These are phyloP conservation scores for Leccinum solheimii DNA, from an alignment of 1,284 basidiomycete species.

Conservation along the genomic window DNA sequence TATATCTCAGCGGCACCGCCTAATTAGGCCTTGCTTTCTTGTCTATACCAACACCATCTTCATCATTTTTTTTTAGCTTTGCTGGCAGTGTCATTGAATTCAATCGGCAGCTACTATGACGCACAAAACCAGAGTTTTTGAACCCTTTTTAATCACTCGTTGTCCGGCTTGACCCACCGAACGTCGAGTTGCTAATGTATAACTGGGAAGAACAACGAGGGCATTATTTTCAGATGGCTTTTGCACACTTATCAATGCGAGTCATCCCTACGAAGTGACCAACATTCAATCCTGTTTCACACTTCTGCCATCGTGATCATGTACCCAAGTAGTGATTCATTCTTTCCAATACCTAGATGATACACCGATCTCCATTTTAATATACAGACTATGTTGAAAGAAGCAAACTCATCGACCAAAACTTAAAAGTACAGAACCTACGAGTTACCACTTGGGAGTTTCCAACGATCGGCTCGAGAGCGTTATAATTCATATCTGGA, in stretches of 20 bases:
- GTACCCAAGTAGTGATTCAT: not conserved
- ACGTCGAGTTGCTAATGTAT: constrained; percentile 46
- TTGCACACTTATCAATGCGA: constrained; percentile 24
- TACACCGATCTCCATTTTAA: not conserved
- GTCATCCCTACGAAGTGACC: not conserved
- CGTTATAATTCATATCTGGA: no score
- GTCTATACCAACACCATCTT: not conserved
- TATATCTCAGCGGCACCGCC: no score
- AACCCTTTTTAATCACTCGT: constrained; percentile 35
- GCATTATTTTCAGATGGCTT: constrained; percentile 53
- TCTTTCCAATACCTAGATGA: not conserved
- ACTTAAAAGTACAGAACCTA: no score
- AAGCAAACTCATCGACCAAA: not conserved
- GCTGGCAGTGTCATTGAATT: not conserved
- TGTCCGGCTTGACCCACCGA: constrained; percentile 38
- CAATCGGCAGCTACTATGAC: not conserved
- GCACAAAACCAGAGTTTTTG: not conserved
- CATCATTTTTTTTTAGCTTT: not conserved
- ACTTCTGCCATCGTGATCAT: not conserved
- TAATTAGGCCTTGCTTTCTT: not conserved
- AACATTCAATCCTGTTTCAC: not conserved
- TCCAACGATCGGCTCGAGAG: no score
- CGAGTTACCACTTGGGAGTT: not conserved
- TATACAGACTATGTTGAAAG: not conserved
- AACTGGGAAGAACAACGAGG: constrained; percentile 39